Evolutionary conservation across 1,139 yeast species (phyloP), one percentile per base, ranked within the genome.

Genomic region (Magnusiomyces paraingens): DNA sequence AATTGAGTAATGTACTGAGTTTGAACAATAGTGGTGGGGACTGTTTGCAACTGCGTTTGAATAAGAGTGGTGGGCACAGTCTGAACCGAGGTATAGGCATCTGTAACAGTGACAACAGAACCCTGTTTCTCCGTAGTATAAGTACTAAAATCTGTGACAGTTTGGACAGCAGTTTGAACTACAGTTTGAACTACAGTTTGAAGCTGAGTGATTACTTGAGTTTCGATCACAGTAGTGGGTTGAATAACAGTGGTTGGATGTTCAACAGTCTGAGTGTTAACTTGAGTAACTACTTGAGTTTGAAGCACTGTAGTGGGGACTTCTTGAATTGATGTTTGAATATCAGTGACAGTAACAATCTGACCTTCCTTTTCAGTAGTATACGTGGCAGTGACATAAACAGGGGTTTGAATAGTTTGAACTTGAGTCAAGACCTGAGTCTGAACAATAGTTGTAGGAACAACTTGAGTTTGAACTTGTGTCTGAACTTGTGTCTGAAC

Each of bases 331-430:
- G 44, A 15, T 10, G 44, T 40, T 18, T 40, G 22, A 40, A 40
- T 26, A n/a, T 21, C 17, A 29, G 50, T 46, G 3, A 45, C 47
- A 26, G 47, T 45, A 22, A 45, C 47, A 14, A 29, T 8, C 11
- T 45, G 22, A 10, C 49, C 49, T 46, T 46, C 41, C 4, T 35
- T 32, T 35, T 46, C 49, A 46, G 49, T 35, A 20, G 26, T 22
- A 20, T 15, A 46, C 10, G 45, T 40, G 29, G 50, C 40, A 46
- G 36, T 36, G 15, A 46, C 41, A 11, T 38, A 29, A 15, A 15
- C 21, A 14, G 36, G 21, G 4, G 18, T 17, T 11, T 42, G 29
- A 22, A 38, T 36, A 32, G 49, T 46, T 12, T 35, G 22, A 2
- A 21, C 49, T 32, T 46, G 32, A 2, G 41, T 35, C 2, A 35